phyloP scores from a whole-genome alignment of 192 early-diverging fungal species.

The Coemansia sp. region DNA sequence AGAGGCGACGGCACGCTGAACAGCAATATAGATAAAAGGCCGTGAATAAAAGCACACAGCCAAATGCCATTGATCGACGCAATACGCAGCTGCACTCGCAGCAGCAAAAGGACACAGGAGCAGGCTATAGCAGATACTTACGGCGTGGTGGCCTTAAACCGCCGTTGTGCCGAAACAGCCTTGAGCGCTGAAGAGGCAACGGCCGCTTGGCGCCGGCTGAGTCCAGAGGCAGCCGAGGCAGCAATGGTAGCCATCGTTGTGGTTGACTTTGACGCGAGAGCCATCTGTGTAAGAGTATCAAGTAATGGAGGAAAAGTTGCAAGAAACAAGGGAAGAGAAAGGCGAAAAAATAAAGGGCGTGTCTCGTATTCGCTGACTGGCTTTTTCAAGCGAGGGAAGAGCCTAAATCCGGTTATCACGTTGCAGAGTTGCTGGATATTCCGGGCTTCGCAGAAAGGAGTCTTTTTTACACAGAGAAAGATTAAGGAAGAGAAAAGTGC shows the following conservation, averaged over 20 bases:
- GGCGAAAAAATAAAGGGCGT: background rate
- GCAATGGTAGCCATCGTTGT: slow-evolving; percentile 37
- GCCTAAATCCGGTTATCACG: background rate
- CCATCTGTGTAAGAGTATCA: slow-evolving; percentile 18
- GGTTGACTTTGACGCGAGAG: slow-evolving; percentile 29
- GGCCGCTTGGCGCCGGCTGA: slow-evolving; percentile 9
- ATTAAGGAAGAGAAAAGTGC: background rate
- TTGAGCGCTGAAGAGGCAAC: slow-evolving; percentile 29
- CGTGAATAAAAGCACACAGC: background rate
- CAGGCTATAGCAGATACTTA: slow-evolving; percentile 20
- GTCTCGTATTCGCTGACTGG: background rate
- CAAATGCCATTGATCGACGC: background rate
- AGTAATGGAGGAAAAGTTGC: slow-evolving; percentile 3
- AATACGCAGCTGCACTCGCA: background rate
- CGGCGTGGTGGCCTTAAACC: slow-evolving; percentile 50
- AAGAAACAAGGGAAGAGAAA: background rate
- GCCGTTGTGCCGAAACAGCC: slow-evolving; percentile 24
- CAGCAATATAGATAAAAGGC: background rate
- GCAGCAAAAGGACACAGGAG: background rate
- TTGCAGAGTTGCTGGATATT: background rate
- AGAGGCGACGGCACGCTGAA: background rate
- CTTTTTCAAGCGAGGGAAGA: background rate
- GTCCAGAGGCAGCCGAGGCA: slow-evolving; percentile 23
- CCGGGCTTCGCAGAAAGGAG: background rate
- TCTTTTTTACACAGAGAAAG: background rate